Evolutionary conservation across 202 grass and related monocot species (phyloP), one percentile per base, ranked within the genome.

Genomic region (Bolboschoenoplectus hybrid): DNA sequence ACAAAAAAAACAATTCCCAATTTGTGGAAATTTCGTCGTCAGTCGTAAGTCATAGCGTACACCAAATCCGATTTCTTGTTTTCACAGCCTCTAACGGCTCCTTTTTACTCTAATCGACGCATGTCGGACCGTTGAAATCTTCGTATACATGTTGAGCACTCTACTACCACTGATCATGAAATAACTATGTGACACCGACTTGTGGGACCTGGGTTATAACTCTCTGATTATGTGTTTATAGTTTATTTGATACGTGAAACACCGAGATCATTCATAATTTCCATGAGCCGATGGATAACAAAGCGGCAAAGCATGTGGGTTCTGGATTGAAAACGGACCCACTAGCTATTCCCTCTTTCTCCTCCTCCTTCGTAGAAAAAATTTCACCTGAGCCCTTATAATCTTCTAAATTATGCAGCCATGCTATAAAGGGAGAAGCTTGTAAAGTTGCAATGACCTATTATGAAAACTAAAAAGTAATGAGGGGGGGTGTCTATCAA

Each of bases 41-140:
- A 45, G 1, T 40, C 34, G 13, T 26, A 38, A 14, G 13, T 36
- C 13, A 57, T 40, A 7, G 58, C 75, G 75, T 41, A 9, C 36
- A 79, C 74, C 74, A 78, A 78, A 78, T 78, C 13, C 51, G 41
- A 41, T 79, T 58, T n/a, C 3, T 41, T 77, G 17, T 66, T 74
- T 79, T 77, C 34, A 41, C 7, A 16, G 16, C 52, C 36, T 41
- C 35, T 58, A 79, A 79, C 52, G 75, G 74, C 74, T 79, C 26
- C 74, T 39, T 79, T 26, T 57, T n/a, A 19, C 51, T 58, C 10
- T 19, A 35, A 10, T 79, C 36, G 52, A 79, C 75, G 13, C 34
- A 6, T 60, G 51, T 79, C 75, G 34, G 75, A 58, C 75, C 75
- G 75, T 79, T 79, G 50, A 77, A 77, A 56, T 77, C 1, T 12